Base-by-base conservation (phyloP, 495 filamentous ascomycete species). In the Podospora pseudoanserina region DNA sequence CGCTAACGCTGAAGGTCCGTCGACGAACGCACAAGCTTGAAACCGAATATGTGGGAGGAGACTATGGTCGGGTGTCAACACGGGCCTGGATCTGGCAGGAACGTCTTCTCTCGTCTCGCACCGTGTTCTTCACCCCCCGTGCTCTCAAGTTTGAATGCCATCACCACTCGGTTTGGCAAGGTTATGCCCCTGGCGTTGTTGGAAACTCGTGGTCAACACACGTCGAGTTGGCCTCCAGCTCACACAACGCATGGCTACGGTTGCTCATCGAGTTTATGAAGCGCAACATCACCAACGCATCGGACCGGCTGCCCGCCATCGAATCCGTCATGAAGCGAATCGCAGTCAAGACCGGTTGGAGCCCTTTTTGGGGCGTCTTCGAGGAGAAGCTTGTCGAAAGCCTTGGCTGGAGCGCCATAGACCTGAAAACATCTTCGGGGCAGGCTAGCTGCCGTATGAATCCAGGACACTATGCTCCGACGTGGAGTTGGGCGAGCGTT, bases 51-150 rank as follows among this genome's bases (percentile, higher is more conserved):
- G 9, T n/a, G 7, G 67, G 67, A 53, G 67, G 67, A 18, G 67
- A 69, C 16, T 69, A 69, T 19, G 67, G 67, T 16, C 39, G 34
- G 15, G 62, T 69, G 2, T 69, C 67, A 11, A 69, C 67, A 11
- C 27, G 67, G 2, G 67, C 67, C 2, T 69, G 67, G 67, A 69
- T 69, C 27, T 69, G 67, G 67, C 67, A 69, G 55, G 67, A 69
- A 34, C 26, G 67, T 13, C 56, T 69, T 3, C 67, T 69, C 28
- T 69, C 67, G 7, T 30, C 67, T 11, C 26, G 67, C 9, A 69
- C 67, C 34, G 63, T 69, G 2, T 65, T 65, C 62, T 69, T 69
- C 55, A 69, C 67, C 9, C 54, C 53, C 39, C 55, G 19, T 2
- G 67, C 67, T 27, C 67, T 69, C 62, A 69, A 69, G 34, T 69